Evolutionary conservation across 305 asterid species (phyloP).

Genomic region (Ilex paraguariensis): DNA sequence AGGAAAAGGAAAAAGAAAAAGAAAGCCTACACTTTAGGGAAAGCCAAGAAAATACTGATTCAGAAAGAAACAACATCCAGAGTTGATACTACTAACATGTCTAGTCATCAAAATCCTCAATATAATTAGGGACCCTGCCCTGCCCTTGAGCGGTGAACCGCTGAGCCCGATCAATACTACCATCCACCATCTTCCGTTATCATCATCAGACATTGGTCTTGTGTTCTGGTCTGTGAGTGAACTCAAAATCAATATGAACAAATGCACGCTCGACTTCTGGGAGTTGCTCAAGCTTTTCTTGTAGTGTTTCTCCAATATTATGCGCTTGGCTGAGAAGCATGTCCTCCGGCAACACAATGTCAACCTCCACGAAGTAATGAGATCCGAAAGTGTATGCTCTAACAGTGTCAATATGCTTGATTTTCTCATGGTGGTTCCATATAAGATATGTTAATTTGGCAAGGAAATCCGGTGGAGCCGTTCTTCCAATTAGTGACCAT

Average conservation of each 20-base stretch:
- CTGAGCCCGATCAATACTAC: no score
- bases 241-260: conserved; percentile 68
- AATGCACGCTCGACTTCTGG: conserved; percentile 65
- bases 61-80: no score
- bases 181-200: background rate
- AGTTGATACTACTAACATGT: no score
- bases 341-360: conserved; percentile 53
- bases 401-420: conserved; percentile 60
- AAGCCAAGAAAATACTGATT: no score
- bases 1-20: no score
- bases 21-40: no score
- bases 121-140: no score
- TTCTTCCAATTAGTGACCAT: conserved; percentile 72
- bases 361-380: conserved; percentile 70
- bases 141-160: no score
- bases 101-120: no score
- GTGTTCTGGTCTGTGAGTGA: conserved; percentile 61
- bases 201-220: conserved; percentile 3
- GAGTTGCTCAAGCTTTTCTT: conserved; percentile 60
- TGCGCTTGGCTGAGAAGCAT: conserved; percentile 57
- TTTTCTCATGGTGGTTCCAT: conserved; percentile 47
- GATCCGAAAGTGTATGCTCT: conserved; percentile 64
- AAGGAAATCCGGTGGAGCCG: conserved; percentile 91
- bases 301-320: conserved; percentile 54
- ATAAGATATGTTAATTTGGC: conserved; percentile 72